Evolutionary conservation across 2,329 filamentous ascomycete species (phyloP).

Genomic region (Grosmannia penicillata): DNA sequence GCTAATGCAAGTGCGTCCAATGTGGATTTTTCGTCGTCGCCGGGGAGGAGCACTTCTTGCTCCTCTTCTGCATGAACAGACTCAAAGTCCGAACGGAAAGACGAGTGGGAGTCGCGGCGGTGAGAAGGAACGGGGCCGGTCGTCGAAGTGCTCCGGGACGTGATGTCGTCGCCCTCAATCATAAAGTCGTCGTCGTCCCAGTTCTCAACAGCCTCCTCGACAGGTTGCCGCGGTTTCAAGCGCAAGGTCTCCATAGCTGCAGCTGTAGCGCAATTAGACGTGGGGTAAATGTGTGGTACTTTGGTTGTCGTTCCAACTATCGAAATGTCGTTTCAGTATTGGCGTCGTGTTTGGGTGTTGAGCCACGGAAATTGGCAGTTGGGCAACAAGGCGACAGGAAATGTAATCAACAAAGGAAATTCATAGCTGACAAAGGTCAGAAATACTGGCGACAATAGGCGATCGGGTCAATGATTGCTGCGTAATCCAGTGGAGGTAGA

Average conservation of each 20-base stretch:
- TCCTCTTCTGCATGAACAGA: conserved; percentile 69
- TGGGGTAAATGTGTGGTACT: not conserved
- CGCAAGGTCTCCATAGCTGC: conserved; percentile 36
- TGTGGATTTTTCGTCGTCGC: conserved; percentile 72
- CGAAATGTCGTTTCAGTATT: conserved; percentile 1
- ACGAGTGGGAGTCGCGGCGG: conserved; percentile 66
- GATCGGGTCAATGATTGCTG: no score
- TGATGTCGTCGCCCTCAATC: conserved; percentile 52
- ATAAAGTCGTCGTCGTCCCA: conserved; percentile 70
- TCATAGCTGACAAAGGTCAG: conserved; percentile 17
- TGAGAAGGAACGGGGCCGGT: conserved; percentile 30
- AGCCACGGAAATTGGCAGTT: not conserved
- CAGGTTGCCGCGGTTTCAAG: conserved; percentile 36
- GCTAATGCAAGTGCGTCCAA: conserved; percentile 77
- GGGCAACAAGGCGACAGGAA: not conserved
- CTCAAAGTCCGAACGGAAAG: conserved; percentile 69
- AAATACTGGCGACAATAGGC: no score
- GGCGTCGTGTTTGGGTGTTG: conserved; percentile 4
- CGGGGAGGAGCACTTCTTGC: conserved; percentile 71
- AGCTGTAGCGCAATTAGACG: no score
- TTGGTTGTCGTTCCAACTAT: conserved; percentile 3
- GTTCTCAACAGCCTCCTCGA: conserved; percentile 52
- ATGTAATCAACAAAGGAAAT: conserved; percentile 15
- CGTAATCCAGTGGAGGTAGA: no score
- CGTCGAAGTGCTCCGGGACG: conserved; percentile 35